Evolutionary conservation across 2,329 filamentous ascomycete species (phyloP).

Genomic region (Cladophialophora carrionii): DNA sequence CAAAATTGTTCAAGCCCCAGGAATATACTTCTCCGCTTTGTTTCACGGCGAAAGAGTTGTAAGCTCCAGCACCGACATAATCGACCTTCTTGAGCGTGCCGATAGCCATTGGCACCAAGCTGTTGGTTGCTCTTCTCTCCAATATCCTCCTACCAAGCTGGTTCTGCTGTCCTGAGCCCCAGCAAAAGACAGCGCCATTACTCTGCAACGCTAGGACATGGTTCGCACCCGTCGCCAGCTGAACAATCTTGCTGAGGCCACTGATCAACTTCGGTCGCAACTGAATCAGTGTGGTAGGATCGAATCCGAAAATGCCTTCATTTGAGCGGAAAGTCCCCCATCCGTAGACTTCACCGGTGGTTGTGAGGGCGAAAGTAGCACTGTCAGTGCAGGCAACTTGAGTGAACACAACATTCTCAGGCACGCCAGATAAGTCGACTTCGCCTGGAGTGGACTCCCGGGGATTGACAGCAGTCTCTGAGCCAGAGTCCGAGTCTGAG

Average conservation of each 20-base stretch:
- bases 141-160: conserved; percentile 67
- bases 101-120: conserved; percentile 56
- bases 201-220: conserved; percentile 70
- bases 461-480: conserved; percentile 69
- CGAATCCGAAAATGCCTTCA: conserved; percentile 62
- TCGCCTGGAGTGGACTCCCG: conserved; percentile 68
- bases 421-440: conserved; percentile 59
- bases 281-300: conserved; percentile 48
- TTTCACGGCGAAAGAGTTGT: conserved; percentile 78
- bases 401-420: conserved; percentile 64
- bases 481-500: conserved; percentile 49
- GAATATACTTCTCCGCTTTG: conserved; percentile 69
- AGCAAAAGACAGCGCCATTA: conserved; percentile 68
- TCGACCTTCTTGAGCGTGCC: conserved; percentile 59
- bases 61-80: conserved; percentile 69
- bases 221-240: conserved; percentile 69
- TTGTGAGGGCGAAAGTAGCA: conserved; percentile 74
- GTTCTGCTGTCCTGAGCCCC: conserved; percentile 73
- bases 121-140: conserved; percentile 58
- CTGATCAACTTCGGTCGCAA: conserved; percentile 50
- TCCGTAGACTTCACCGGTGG: conserved; percentile 74
- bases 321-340: conserved; percentile 79
- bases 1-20: conserved; percentile 88
- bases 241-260: conserved; percentile 65
- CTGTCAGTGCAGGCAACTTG: conserved; percentile 75